phyloP scores from a whole-genome alignment of 176 grass and related monocot genomes.

The Raddia guianensis region DNA sequence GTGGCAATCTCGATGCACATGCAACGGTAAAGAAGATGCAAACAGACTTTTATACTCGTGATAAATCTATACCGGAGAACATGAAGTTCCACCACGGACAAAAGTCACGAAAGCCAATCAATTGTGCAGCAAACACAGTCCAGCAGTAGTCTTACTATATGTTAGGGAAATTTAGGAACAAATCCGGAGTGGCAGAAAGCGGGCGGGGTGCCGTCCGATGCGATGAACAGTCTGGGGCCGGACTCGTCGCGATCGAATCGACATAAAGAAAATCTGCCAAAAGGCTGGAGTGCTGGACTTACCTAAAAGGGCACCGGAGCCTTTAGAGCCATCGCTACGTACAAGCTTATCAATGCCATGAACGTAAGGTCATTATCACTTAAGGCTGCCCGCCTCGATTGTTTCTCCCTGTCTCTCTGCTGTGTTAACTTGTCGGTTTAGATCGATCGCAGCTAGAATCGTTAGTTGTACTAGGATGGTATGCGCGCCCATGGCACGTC shows the following conservation, averaged over 20 bases:
- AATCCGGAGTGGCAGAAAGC: constrained; percentile 1
- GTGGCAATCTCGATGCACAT: too few species aligned
- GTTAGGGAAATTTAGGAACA: background rate
- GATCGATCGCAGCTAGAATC: background rate
- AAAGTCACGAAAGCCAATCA: background rate
- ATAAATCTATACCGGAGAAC: too few species aligned
- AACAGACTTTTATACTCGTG: too few species aligned
- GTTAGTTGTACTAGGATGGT: background rate
- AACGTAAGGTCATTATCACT: constrained; percentile 42
- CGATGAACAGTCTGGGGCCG: constrained; percentile 19
- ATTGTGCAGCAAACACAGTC: background rate
- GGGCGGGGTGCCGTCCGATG: background rate
- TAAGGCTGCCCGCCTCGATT: constrained; percentile 1
- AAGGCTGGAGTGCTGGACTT: constrained; percentile 43
- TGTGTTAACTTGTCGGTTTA: background rate
- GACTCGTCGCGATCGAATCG: background rate
- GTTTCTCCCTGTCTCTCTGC: background rate
- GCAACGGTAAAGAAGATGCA: too few species aligned
- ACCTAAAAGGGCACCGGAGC: constrained; percentile 43
- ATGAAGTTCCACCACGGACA: background rate
- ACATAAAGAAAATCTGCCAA: constrained; percentile 25
- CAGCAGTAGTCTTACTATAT: background rate
- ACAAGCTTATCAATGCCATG: constrained; percentile 32
- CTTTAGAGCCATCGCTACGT: constrained; percentile 34
- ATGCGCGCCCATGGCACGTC: too few species aligned